Evolutionary conservation across 129 eudicot genomes (phyloP).

Genomic region (Flaveria ramosissima): DNA sequence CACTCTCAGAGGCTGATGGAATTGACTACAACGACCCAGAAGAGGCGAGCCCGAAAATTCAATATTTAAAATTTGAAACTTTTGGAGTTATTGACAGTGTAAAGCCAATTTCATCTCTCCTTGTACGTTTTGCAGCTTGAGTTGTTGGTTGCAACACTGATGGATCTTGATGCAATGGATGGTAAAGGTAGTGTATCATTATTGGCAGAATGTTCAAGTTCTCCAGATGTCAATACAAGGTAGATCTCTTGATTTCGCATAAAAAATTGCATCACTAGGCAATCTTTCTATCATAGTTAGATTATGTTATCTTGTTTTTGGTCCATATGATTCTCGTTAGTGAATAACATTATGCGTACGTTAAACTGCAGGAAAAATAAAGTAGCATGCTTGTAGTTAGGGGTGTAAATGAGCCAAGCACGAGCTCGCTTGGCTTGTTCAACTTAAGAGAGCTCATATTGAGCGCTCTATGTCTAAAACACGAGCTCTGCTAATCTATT

Average conservation of each 20-base stretch:
- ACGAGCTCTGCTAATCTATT: not conserved
- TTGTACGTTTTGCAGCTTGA: constrained; percentile 69
- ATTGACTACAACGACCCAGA: constrained; percentile 95
- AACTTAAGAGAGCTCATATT: not conserved
- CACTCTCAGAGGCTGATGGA: constrained; percentile 94
- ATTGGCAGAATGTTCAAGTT: constrained; percentile 86
- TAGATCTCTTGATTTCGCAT: constrained; percentile 4
- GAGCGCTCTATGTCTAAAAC: not conserved
- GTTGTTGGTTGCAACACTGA: constrained; percentile 83
- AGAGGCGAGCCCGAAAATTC: constrained; percentile 51
- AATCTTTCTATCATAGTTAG: not conserved
- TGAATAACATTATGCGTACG: not conserved
- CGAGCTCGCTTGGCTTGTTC: not conserved
- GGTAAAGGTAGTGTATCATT: constrained; percentile 89
- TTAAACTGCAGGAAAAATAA: not conserved
- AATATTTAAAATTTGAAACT: not conserved
- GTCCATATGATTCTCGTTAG: not conserved
- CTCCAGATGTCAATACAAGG: constrained; percentile 96
- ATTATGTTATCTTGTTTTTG: not conserved
- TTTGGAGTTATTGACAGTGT: not conserved
- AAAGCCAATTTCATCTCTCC: constrained; percentile 10
- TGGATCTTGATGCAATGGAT: constrained; percentile 99
- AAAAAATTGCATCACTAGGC: not conserved
- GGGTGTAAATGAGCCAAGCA: not conserved
- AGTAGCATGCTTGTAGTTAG: not conserved